Evolutionary conservation across 2,329 filamentous ascomycete species (phyloP).

Genomic region (Aspergillus caelatus): DNA sequence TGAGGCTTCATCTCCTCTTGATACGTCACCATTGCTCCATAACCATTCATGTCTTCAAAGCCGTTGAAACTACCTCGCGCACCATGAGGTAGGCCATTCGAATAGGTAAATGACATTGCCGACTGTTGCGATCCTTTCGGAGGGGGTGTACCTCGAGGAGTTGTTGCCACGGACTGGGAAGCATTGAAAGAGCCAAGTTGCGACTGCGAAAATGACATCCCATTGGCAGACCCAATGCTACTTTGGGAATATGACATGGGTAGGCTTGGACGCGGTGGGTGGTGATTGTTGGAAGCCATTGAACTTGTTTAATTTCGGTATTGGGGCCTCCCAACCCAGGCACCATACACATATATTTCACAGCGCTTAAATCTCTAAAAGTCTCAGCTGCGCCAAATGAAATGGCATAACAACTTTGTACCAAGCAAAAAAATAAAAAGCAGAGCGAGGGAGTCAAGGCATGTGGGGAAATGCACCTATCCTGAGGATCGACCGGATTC

Average conservation of each 20-base stretch:
- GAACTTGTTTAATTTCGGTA: constrained; percentile 10
- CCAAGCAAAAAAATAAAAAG: constrained; percentile 15
- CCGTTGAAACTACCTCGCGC: constrained; percentile 38
- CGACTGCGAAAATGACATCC: constrained; percentile 42
- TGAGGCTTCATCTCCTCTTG: constrained; percentile 47
- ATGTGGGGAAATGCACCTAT: constrained; percentile 30
- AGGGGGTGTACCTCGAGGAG: constrained; percentile 49
- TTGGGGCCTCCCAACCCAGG: constrained; percentile 10
- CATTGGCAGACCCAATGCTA: constrained; percentile 42
- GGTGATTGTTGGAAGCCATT: constrained; percentile 37
- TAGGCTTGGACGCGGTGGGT: constrained; percentile 29
- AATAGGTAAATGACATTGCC: constrained; percentile 42
- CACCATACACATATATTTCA: constrained; percentile 12
- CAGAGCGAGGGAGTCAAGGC: constrained; percentile 16
- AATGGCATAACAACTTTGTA: constrained; percentile 15
- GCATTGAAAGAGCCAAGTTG: constrained; percentile 47
- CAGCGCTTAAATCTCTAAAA: not conserved
- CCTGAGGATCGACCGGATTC: constrained; percentile 28
- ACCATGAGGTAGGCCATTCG: constrained; percentile 40
- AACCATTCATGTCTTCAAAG: constrained; percentile 46
- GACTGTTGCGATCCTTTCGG: constrained; percentile 47
- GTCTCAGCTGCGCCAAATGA: constrained; percentile 1
- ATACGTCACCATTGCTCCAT: constrained; percentile 39
- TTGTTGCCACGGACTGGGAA: constrained; percentile 49
- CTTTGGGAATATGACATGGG: constrained; percentile 45